phyloP scores from a whole-genome alignment of 805 yeast genomes.

The Zygoascus tannicola region DNA sequence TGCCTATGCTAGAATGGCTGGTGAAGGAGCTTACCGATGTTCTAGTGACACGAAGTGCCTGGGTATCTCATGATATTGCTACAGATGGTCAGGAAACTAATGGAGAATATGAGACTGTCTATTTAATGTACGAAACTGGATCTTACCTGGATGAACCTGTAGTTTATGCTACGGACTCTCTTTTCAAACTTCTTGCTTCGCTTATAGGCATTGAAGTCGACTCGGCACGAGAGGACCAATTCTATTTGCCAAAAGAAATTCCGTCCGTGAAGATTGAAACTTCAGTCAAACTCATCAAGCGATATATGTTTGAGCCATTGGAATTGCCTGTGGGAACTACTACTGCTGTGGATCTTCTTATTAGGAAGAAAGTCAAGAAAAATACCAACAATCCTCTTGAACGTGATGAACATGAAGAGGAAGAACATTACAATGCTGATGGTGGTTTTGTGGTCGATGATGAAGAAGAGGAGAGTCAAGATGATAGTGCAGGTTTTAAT shows the following conservation, averaged over 20 bases:
- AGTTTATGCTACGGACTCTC: conserved; percentile 17
- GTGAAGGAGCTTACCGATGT: conserved; percentile 20
- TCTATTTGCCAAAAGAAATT: conserved; percentile 31
- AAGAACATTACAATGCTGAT: conserved; percentile 31
- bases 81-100: not conserved
- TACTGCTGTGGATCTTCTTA: conserved; percentile 30
- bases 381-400: conserved; percentile 4
- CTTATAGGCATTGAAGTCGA: conserved; percentile 41
- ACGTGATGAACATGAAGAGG: conserved; percentile 21
- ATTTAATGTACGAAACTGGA: not conserved
- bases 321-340: conserved; percentile 29
- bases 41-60: not conserved
- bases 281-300: conserved; percentile 32
- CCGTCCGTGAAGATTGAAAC: conserved; percentile 29
- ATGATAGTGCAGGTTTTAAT: conserved; percentile 18
- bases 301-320: conserved; percentile 33
- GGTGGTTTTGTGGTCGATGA: conserved; percentile 18
- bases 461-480: conserved; percentile 25
- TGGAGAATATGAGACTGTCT: not conserved
- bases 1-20: conserved; percentile 37
- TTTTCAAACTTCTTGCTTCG: conserved; percentile 38
- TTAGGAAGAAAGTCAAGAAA: conserved; percentile 5
- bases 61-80: not conserved
- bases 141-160: conserved; percentile 7
- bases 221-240: conserved; percentile 28